Evolutionary conservation across 192 early-diverging fungal genomes (phyloP).

Genomic region (Allomyces arbusculus): DNA sequence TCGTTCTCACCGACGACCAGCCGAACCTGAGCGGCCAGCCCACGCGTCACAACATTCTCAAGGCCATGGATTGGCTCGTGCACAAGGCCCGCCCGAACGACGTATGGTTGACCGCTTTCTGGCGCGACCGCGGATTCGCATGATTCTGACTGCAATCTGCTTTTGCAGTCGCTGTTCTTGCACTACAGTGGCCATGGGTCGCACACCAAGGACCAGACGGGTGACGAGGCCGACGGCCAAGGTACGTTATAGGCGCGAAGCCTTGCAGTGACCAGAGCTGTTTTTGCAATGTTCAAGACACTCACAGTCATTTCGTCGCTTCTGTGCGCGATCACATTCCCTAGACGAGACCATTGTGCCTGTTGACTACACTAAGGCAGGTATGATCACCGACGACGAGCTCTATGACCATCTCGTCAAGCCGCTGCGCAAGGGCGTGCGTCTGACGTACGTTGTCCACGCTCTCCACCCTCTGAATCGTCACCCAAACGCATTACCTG

Average conservation of each 20-base stretch:
- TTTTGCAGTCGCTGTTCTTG: slow-evolving; percentile 39
- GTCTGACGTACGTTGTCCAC: background rate
- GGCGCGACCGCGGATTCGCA: background rate
- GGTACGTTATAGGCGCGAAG: slow-evolving; percentile 3
- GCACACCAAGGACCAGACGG: slow-evolving; percentile 27
- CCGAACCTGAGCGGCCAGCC: slow-evolving; percentile 36
- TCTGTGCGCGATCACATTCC: background rate
- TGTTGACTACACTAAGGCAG: background rate
- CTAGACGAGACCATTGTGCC: slow-evolving; percentile 1
- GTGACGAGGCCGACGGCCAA: slow-evolving; percentile 57
- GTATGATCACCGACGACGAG: slow-evolving; percentile 1
- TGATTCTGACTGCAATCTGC: background rate
- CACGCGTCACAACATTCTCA: slow-evolving; percentile 50
- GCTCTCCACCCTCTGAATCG: no score
- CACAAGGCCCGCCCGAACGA: slow-evolving; percentile 50
- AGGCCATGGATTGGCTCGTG: slow-evolving; percentile 59
- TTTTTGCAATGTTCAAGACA: no score
- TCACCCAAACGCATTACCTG: no score
- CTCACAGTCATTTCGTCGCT: no score
- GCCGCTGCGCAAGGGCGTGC: background rate
- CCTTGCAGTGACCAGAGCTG: no score
- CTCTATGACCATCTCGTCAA: background rate
- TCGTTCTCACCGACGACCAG: slow-evolving; percentile 61
- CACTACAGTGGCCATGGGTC: slow-evolving; percentile 67
- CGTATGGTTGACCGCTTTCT: slow-evolving; percentile 19